These are phyloP conservation scores for Lachnellula suecica DNA, from an alignment of 2,329 filamentous ascomycete species.

Conservation along the genomic window DNA sequence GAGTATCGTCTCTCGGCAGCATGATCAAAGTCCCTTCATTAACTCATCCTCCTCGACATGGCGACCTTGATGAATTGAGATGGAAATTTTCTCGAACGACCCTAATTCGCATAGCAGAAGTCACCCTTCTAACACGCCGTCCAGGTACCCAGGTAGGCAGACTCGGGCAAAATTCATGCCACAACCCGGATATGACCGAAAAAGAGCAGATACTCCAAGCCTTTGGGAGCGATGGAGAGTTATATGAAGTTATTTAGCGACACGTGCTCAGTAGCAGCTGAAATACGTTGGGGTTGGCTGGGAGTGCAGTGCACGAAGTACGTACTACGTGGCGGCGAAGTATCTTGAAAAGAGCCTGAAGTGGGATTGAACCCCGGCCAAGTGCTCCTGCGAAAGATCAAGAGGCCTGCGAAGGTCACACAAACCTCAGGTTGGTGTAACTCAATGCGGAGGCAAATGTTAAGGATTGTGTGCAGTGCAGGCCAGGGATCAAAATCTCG, in stretches of 20 bases:
- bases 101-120: not conserved
- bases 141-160: not conserved
- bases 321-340: conserved; percentile 9
- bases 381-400: not conserved
- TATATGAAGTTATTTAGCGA: conserved; percentile 1
- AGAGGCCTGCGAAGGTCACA: conserved; percentile 10
- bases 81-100: not conserved
- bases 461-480: conserved; percentile 4
- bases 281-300: not conserved
- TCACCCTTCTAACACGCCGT: not conserved
- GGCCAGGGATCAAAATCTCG: conserved; percentile 9
- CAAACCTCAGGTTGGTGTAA: conserved; percentile 14
- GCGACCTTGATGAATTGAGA: not conserved
- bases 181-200: not conserved
- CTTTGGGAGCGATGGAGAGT: not conserved
- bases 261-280: conserved; percentile 2
- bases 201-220: not conserved
- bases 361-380: conserved; percentile 11
- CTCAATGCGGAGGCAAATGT: conserved; percentile 7
- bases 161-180: not conserved
- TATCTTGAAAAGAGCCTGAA: conserved; percentile 15
- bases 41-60: not conserved
- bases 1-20: not conserved
- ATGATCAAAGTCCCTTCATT: not conserved
- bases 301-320: not conserved